Evolutionary conservation across 2,329 filamentous ascomycete genomes (phyloP).

Genomic region (Cercospora sp.): DNA sequence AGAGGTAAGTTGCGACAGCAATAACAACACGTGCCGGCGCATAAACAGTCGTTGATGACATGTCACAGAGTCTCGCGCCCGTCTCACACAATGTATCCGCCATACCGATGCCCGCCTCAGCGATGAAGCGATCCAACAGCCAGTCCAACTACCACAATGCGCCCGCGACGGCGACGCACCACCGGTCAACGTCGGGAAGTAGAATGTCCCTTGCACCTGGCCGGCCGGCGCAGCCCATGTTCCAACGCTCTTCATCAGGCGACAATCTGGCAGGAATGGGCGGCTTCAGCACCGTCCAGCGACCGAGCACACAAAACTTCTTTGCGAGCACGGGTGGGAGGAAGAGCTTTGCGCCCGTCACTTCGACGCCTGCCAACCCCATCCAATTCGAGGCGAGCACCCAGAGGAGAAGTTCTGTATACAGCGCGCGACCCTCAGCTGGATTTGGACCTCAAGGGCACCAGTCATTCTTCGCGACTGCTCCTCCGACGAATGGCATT

Average conservation of each 20-base stretch:
- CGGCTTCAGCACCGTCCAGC: slow-evolving; percentile 75
- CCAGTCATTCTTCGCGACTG: slow-evolving; percentile 93
- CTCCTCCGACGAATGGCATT: slow-evolving; percentile 75
- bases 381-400: slow-evolving; percentile 54
- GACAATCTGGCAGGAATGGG: slow-evolving; percentile 75
- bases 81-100: slow-evolving; percentile 74
- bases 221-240: slow-evolving; percentile 82
- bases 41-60: slow-evolving; percentile 21
- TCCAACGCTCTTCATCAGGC: slow-evolving; percentile 80
- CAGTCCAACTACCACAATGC: slow-evolving; percentile 65
- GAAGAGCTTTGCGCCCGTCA: slow-evolving; percentile 68
- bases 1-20: slow-evolving; percentile 63
- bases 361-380: slow-evolving; percentile 50
- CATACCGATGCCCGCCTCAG: slow-evolving; percentile 87
- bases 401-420: slow-evolving; percentile 72
- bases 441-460: slow-evolving; percentile 61
- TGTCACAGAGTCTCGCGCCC: slow-evolving; percentile 73
- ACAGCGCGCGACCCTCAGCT: slow-evolving; percentile 59
- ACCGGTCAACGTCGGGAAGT: slow-evolving; percentile 77
- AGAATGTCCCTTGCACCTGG: slow-evolving; percentile 82
- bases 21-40: not conserved
- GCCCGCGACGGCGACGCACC: slow-evolving; percentile 69
- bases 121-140: slow-evolving; percentile 89
- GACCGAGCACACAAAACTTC: slow-evolving; percentile 73
- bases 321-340: slow-evolving; percentile 60